Evolutionary conservation across 139 green algal genomes (phyloP).

Genomic region (Volvox reticuliferus): DNA sequence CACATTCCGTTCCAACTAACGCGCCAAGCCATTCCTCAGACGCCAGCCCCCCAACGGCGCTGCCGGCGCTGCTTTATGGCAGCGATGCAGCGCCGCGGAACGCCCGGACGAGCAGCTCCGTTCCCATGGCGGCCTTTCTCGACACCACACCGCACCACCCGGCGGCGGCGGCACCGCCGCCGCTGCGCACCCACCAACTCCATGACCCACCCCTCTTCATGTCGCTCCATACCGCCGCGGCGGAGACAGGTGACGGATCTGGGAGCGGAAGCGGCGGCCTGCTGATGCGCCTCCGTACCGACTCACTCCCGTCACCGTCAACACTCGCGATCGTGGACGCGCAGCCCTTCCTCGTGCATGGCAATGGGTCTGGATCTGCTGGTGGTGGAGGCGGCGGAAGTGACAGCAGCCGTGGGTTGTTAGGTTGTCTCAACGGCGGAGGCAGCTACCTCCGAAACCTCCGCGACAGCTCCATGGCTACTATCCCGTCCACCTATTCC

Average conservation of each 20-base stretch:
- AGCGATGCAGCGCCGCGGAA: background rate
- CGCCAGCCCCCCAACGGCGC: background rate
- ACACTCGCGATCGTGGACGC: constrained; percentile 24
- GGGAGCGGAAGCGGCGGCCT: background rate
- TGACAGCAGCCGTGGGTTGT: background rate
- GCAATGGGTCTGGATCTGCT: background rate
- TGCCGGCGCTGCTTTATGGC: background rate
- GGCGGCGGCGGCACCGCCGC: background rate
- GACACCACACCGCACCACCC: background rate
- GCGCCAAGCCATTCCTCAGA: background rate
- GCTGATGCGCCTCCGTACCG: constrained; percentile 29
- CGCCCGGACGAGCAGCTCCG: background rate
- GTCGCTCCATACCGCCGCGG: constrained; percentile 5
- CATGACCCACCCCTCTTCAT: constrained; percentile 1
- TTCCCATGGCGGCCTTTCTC: background rate
- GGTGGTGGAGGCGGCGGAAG: background rate
- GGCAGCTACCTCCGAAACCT: background rate
- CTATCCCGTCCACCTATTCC: constrained; percentile 24
- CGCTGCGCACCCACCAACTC: background rate
- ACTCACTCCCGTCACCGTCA: constrained; percentile 29
- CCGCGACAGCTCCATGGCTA: background rate
- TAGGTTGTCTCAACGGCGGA: background rate
- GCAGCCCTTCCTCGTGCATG: constrained; percentile 11
- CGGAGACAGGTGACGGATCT: background rate
- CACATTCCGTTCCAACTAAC: background rate